Percentiles rank a stretch among this genome's conserved stretches.
phyloP scores from a whole-genome alignment of 208 protist species.

The Porcisia deanei region DNA sequence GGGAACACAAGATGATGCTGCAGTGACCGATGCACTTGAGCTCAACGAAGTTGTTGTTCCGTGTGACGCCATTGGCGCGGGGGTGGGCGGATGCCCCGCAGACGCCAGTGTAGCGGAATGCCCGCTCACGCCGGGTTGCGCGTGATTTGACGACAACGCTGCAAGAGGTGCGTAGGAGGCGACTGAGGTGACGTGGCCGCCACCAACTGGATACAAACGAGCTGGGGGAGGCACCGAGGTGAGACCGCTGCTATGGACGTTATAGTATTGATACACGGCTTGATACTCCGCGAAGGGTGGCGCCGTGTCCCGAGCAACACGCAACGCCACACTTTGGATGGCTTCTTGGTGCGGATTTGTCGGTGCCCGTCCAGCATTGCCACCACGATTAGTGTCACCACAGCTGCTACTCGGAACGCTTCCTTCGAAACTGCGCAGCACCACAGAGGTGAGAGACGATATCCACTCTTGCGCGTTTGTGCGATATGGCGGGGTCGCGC shows the following conservation, averaged over 20 bases:
- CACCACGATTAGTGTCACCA: too few relatives aligned
- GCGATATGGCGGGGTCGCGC: constrained; percentile 26
- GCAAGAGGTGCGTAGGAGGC: constrained; percentile 5
- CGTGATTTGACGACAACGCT: background rate
- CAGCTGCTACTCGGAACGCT: background rate
- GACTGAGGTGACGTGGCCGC: background rate
- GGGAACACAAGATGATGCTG: background rate
- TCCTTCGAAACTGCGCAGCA: constrained; percentile 4
- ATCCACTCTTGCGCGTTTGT: constrained; percentile 34
- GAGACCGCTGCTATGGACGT: background rate
- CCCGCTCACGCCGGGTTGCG: background rate
- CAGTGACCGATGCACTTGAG: background rate
- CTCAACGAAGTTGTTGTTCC: background rate
- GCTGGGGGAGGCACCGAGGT: background rate
- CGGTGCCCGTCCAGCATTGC: background rate
- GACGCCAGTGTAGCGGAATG: background rate
- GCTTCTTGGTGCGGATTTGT: background rate
- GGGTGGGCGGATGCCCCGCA: background rate
- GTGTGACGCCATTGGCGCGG: background rate
- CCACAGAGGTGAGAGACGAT: constrained; percentile 15
- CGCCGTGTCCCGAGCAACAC: constrained; percentile 7
- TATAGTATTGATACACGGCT: constrained; percentile 9
- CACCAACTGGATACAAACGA: constrained; percentile 8
- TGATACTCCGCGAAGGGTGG: constrained; percentile 9
- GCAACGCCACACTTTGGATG: background rate